Evolutionary conservation across 768 basidiomycete genomes (phyloP).

Genomic region (Dentipellis sp.): DNA sequence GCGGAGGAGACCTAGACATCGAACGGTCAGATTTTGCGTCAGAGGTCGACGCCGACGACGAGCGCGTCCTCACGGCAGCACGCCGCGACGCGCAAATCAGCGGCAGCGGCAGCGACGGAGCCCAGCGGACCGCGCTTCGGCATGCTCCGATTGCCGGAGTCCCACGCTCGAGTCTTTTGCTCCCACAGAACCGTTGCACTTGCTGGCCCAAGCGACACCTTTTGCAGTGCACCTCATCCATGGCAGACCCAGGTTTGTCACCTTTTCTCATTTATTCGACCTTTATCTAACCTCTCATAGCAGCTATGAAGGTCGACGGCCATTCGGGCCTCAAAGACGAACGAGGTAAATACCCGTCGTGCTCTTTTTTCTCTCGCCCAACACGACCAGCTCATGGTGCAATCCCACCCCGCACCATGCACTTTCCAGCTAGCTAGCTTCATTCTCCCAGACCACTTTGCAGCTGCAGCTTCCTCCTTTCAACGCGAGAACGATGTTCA

Average conservation of each 20-base stretch:
- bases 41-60: too few species aligned
- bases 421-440: conserved; percentile 15
- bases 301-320: background rate
- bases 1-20: too few species aligned
- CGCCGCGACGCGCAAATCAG: too few species aligned
- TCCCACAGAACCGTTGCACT: too few species aligned
- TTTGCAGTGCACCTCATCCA: background rate
- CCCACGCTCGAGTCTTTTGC: too few species aligned
- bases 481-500: conserved; percentile 7
- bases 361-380: conserved; percentile 9
- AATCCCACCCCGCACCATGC: conserved; percentile 13
- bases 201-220: too few species aligned
- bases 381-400: conserved; percentile 17
- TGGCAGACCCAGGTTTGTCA: background rate
- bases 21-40: too few species aligned
- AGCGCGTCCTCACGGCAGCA: too few species aligned
- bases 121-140: too few species aligned
- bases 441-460: conserved; percentile 2
- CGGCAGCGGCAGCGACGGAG: too few species aligned
- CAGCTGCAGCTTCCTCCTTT: conserved; percentile 11
- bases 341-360: background rate
- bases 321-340: background rate
- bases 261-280: background rate
- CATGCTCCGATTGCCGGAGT: too few species aligned
- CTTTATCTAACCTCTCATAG: background rate